These are phyloP conservation scores for Stylonectria norvegica DNA, from an alignment of 2,329 filamentous ascomycete species.

Conservation along the genomic window DNA sequence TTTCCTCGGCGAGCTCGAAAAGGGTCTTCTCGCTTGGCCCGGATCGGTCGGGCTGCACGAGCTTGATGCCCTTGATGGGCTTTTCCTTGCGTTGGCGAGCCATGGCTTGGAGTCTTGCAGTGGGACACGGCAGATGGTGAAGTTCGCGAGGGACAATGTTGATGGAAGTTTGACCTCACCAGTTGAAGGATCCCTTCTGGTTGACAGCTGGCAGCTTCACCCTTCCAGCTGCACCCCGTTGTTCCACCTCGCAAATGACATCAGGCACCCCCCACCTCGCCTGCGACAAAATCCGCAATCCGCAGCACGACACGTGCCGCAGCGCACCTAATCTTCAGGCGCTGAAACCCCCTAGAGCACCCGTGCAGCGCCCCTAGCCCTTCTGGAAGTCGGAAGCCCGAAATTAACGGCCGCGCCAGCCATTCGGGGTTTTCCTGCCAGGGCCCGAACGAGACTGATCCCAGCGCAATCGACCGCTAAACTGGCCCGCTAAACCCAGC, in stretches of 20 bases:
- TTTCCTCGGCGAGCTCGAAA: constrained; percentile 67
- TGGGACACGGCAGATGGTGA: constrained; percentile 8
- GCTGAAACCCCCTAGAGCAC: too few relatives aligned
- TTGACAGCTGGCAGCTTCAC: constrained; percentile 2
- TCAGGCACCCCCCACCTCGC: constrained; percentile 5
- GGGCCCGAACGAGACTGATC: too few relatives aligned
- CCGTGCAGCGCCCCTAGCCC: too few relatives aligned
- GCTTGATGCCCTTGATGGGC: constrained; percentile 51
- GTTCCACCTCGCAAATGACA: constrained; percentile 4
- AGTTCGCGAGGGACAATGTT: constrained; percentile 2
- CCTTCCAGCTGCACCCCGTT: constrained; percentile 6
- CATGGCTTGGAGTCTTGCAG: constrained; percentile 35
- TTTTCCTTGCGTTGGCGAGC: constrained; percentile 49
- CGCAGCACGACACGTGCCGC: background rate
- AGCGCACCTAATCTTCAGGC: background rate
- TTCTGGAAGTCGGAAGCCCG: too few relatives aligned
- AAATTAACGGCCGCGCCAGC: too few relatives aligned
- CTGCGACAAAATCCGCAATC: constrained; percentile 1
- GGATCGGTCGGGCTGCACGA: constrained; percentile 67
- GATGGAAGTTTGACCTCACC: too few relatives aligned
- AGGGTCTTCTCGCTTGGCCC: constrained; percentile 62
- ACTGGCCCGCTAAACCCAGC: too few relatives aligned
- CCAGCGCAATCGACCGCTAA: too few relatives aligned
- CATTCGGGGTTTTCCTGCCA: too few relatives aligned
- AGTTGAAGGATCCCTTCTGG: too few relatives aligned